Evolutionary conservation across 1,284 basidiomycete species (phyloP).

Genomic region (Apiotrichum sp.): DNA sequence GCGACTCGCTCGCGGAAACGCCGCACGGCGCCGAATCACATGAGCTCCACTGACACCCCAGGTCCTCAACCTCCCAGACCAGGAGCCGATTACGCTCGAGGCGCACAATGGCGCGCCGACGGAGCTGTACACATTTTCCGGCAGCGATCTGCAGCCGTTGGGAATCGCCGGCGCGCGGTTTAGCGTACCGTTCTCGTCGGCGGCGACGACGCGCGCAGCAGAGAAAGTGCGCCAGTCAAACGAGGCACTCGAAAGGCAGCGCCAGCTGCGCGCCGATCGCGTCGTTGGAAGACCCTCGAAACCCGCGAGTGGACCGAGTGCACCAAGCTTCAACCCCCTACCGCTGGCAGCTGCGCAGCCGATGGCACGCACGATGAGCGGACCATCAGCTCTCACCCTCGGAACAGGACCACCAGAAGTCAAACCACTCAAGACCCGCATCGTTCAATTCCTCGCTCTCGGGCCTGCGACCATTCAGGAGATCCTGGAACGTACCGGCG

Average conservation of each 20-base stretch:
- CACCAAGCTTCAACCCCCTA: not conserved
- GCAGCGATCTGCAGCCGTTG: conserved; percentile 16
- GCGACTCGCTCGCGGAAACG: not conserved
- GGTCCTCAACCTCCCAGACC: conserved; percentile 25
- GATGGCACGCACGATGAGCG: conserved; percentile 15
- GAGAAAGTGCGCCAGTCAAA: conserved; percentile 29
- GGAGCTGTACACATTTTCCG: conserved; percentile 25
- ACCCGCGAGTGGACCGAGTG: not conserved
- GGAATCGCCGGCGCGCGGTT: conserved; percentile 37
- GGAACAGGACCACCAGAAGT: conserved; percentile 1
- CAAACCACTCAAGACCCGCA: conserved; percentile 42
- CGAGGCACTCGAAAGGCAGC: conserved; percentile 25
- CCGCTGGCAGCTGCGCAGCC: not conserved
- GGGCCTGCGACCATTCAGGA: conserved; percentile 29
- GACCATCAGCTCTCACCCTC: conserved; percentile 8
- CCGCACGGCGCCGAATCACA: not conserved
- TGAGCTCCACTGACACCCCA: conserved; percentile 11
- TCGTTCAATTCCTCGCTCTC: conserved; percentile 39
- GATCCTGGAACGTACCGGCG: conserved; percentile 27
- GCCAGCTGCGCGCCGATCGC: conserved; percentile 24
- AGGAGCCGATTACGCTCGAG: conserved; percentile 23
- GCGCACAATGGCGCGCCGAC: conserved; percentile 20
- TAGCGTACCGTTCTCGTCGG: conserved; percentile 25
- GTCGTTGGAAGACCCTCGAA: conserved; percentile 17
- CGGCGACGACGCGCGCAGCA: conserved; percentile 21